Base-by-base conservation (phyloP, 306 rosid species). In the Casuarina cunninghamiana region DNA sequence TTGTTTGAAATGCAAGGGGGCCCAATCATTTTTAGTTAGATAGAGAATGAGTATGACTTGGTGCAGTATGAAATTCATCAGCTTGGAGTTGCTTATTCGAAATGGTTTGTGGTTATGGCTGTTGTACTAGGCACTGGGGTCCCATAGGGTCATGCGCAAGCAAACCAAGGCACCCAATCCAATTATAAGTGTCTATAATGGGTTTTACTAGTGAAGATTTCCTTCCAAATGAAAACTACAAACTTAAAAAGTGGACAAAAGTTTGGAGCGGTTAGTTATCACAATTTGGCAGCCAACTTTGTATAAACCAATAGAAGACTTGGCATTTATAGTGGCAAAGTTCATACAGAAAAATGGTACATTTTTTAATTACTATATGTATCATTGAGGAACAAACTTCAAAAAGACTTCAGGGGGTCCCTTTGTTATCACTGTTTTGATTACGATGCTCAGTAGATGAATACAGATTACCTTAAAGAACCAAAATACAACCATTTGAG, bases 81-180 rank as follows among this genome's bases (percentile, higher is more conserved):
- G 0, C 91, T 96, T 38, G 99, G 97, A 19, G 88, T 87, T 83
- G 85, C 96, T 82, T 95, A 93, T 55, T 71, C 91, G 1, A 78
- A 83, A 83, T 95, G 99, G 99, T 91, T 91, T 50, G 92, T 96
- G 74, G 79, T 84, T 85, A 95, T 95, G 99, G 99, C 97, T 38
- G 91, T 91, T 15, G 90, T 84, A 58, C 91, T 91, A 17, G 39
- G 78, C 57, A 93, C 97, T n/a, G 98, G 97, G 1, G 99, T 89
- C 1, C 99, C 99, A 1, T 95, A n/a, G 98, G 99, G 82, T 95
- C 72, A 95, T 95, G 99, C 93, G 99, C 90, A 95, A 95, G 88
- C 99, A 95, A 87, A 83, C 83, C 37, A 98, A 95, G 77, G 96
- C 99, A 80, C 99, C 99, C 13, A 97, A 91, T 71, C 99, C 98